phyloP scores from a whole-genome alignment of 2,329 filamentous ascomycete genomes.

The Cladorrhinum sp. region DNA sequence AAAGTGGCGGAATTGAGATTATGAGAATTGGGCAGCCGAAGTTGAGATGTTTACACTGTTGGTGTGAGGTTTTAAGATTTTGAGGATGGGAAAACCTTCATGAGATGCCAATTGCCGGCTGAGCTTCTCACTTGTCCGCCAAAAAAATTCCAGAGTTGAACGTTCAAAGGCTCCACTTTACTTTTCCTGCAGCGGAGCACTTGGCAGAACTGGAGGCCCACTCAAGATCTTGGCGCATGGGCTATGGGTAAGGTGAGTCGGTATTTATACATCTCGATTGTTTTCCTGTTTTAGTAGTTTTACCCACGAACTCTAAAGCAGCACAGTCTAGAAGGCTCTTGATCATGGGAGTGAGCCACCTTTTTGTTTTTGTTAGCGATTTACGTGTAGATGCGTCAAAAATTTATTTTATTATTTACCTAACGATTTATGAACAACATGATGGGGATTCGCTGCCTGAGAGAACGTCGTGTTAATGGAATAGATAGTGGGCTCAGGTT shows the following conservation, averaged over 20 bases:
- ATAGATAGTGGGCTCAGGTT: too few relatives aligned
- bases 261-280: background rate
- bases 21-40: background rate
- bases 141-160: background rate
- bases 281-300: too few relatives aligned
- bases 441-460: too few relatives aligned
- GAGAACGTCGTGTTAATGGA: too few relatives aligned
- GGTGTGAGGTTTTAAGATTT: background rate
- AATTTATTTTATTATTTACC: too few relatives aligned
- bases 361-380: too few relatives aligned
- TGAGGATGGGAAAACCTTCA: background rate
- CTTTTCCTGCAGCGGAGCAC: background rate
- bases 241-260: background rate
- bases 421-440: too few relatives aligned
- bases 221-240: background rate
- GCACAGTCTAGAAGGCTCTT: too few relatives aligned
- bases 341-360: too few relatives aligned
- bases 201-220: background rate
- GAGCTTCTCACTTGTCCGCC: background rate
- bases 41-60: background rate
- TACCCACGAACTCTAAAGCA: too few relatives aligned
- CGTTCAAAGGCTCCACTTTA: background rate
- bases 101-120: background rate
- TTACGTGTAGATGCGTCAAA: too few relatives aligned
- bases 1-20: background rate